Percentiles rank a stretch among this genome's conserved stretches.
phyloP scores from a whole-genome alignment of 2,329 filamentous ascomycete species.

The Aspergillus neotritici region DNA sequence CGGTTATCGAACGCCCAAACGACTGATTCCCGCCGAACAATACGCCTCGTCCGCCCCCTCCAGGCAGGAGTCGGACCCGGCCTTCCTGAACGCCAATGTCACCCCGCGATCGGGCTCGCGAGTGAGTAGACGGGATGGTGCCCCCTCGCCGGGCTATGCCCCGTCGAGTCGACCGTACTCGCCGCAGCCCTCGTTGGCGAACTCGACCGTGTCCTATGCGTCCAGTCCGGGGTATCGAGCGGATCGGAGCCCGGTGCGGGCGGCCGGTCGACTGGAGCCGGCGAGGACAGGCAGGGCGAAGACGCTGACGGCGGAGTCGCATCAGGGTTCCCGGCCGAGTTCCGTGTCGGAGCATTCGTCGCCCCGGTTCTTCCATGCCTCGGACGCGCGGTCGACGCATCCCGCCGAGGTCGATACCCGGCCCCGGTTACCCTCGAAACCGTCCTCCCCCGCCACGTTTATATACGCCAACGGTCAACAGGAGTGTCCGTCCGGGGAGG shows the following conservation, averaged over 20 bases:
- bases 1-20: conserved; percentile 26
- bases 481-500: conserved; percentile 21
- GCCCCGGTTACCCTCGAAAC: conserved; percentile 21
- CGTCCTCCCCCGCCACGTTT: conserved; percentile 27
- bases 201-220: conserved; percentile 21
- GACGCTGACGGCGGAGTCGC: conserved; percentile 34
- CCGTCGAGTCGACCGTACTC: conserved; percentile 20
- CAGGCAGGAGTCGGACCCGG: conserved; percentile 47
- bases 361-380: conserved; percentile 88
- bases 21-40: conserved; percentile 30
- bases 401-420: conserved; percentile 33
- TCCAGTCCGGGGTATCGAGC: conserved; percentile 21
- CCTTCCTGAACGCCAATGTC: conserved; percentile 61
- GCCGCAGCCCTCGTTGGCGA: conserved; percentile 26
- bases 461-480: conserved; percentile 35
- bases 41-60: conserved; percentile 27
- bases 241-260: conserved; percentile 33
- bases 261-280: conserved; percentile 24
- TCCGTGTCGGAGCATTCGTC: conserved; percentile 33
- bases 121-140: conserved; percentile 65
- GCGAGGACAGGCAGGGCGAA: conserved; percentile 32
- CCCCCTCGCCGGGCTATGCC: conserved; percentile 59
- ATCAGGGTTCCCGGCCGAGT: conserved; percentile 26
- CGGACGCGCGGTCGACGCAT: conserved; percentile 58
- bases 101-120: conserved; percentile 74